Base-by-base conservation (phyloP, 2,329 filamentous ascomycete genomes). In the Penicillium corylophilum region DNA sequence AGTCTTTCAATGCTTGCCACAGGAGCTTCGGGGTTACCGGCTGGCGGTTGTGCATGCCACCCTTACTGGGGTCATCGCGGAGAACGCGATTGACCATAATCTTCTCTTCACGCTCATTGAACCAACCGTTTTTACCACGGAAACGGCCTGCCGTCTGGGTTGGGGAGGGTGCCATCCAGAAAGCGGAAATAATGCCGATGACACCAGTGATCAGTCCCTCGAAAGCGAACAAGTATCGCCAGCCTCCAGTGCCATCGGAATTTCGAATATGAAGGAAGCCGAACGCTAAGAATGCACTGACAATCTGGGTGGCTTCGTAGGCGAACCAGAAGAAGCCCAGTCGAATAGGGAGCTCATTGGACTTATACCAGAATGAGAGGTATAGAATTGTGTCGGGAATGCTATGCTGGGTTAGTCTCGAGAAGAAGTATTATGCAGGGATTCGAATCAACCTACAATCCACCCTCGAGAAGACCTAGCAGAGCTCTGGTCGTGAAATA, bases 321-420 rank as follows among this genome's bases (percentile, higher is more conserved):
- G 85, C 79, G 0, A 83, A 83, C 88, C 87, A 91, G 72, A 90
- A 90, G 62, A 78, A 82, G 59, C 82, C 82, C 16, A 91, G 72
- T 1, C 88, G 80, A 10, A 81, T 79, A 0, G 87, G 86, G 0
- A 92, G 74, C 65, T 91, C 88, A 46, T 78, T 78, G 0, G 82
- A 82, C 41, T 83, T 90, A 72, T 90, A 92, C 70, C 87, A 92
- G 68, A 91, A 91, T 3, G 82, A 85, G 5, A 90, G 75, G 69
- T 86, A 90, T 0, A 75, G 62, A 13, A 75, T 73, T 0, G 71
- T 74, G 18, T 75, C 73, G 2, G 73, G 71, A 40, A 75, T 75
- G 51, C 70, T 73, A 33, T 6, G 15, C 38, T 9, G 7, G 16
- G 39, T 60, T 43, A 64, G 44, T 22, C 5, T 18, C 13, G 0